A percentile compares a stretch with the other conserved stretches of the same genome.
These are phyloP conservation scores for Carex myosuroides DNA, from an alignment of 176 grass and related monocot genomes.

Conservation along the genomic window DNA sequence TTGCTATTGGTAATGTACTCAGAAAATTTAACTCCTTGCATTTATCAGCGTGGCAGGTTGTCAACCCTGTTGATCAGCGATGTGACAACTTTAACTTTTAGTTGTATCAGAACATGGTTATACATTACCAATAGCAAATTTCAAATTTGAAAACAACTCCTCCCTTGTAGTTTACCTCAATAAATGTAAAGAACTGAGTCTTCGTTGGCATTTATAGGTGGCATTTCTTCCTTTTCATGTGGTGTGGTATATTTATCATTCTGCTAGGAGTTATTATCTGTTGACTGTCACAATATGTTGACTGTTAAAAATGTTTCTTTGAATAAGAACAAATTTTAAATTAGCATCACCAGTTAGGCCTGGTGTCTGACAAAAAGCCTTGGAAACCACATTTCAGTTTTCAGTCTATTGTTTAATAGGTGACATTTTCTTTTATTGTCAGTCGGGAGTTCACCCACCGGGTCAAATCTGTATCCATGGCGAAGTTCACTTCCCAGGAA, in stretches of 20 bases:
- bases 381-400: slow-evolving; percentile 6
- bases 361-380: neutral
- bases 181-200: neutral
- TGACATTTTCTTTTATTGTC: slow-evolving; percentile 20
- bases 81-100: neutral
- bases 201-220: neutral
- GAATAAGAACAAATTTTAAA: neutral
- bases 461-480: slow-evolving; percentile 98
- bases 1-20: neutral
- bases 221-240: neutral
- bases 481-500: slow-evolving; percentile 97
- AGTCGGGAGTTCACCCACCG: slow-evolving; percentile 94
- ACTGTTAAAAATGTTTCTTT: slow-evolving; percentile 1
- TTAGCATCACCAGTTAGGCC: neutral
- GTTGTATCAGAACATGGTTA: neutral
- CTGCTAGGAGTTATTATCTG: neutral
- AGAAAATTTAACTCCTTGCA: neutral
- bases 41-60: neutral
- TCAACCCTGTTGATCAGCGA: neutral
- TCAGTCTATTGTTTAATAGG: neutral
- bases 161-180: neutral
- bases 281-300: neutral
- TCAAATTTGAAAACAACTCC: neutral
- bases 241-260: neutral
- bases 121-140: neutral